Evolutionary conservation across 257 asterid genomes (phyloP).

Genomic region (Ballota nigra): DNA sequence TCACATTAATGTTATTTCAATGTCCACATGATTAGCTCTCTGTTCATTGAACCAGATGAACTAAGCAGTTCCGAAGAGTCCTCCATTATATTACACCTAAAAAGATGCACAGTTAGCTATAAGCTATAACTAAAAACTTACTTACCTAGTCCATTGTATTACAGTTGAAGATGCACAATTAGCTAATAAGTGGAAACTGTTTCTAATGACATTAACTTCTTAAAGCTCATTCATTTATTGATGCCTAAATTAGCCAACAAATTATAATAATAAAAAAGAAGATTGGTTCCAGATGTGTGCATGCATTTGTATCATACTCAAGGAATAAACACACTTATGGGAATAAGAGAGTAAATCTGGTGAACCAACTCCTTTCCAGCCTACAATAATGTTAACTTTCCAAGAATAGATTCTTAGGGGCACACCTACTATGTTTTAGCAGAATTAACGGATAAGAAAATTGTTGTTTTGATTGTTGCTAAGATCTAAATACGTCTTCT

Average conservation of each 20-base stretch:
- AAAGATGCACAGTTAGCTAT: conserved; percentile 8
- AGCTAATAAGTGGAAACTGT: not conserved
- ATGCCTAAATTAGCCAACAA: not conserved
- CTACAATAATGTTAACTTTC: not conserved
- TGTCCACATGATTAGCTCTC: not conserved
- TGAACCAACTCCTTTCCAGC: conserved; percentile 7
- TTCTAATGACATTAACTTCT: conserved; percentile 9
- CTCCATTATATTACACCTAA: conserved; percentile 1
- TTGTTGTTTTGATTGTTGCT: not conserved
- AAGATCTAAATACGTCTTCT: not conserved
- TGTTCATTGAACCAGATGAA: not conserved
- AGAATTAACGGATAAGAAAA: conserved; percentile 5
- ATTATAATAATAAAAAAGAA: not conserved
- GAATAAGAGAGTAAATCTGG: not conserved
- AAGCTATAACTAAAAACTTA: not conserved
- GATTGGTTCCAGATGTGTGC: not conserved
- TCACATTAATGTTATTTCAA: not conserved
- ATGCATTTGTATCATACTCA: not conserved
- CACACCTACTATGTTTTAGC: not conserved
- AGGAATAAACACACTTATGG: not conserved
- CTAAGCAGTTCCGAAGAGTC: not conserved
- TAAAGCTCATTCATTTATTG: not conserved
- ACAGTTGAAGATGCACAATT: conserved; percentile 4
- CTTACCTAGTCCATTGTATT: conserved; percentile 9
- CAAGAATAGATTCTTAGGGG: not conserved